phyloP scores from a whole-genome alignment of 1,284 basidiomycete genomes.

The Irpex sp. region DNA sequence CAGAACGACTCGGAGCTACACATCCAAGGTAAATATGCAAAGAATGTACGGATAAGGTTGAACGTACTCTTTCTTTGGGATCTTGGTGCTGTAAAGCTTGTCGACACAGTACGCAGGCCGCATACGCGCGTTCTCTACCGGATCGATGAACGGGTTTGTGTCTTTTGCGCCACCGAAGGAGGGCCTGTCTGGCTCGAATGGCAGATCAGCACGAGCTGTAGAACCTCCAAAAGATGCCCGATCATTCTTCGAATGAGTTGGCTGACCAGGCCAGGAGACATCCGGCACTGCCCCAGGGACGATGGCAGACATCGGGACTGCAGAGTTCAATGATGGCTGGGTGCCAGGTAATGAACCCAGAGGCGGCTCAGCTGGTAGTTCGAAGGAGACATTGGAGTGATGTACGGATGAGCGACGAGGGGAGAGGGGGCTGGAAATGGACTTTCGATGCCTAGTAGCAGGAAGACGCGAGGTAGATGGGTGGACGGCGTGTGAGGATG shows the following conservation, averaged over 20 bases:
- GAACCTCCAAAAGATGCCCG: slow-evolving; percentile 34
- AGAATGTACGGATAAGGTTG: slow-evolving; percentile 5
- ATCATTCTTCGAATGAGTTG: slow-evolving; percentile 12
- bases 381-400: background rate
- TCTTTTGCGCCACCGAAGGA: background rate
- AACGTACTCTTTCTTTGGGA: slow-evolving; percentile 51
- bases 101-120: slow-evolving; percentile 69
- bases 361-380: background rate
- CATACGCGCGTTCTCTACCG: slow-evolving; percentile 48
- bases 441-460: slow-evolving; percentile 16
- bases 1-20: slow-evolving; percentile 36
- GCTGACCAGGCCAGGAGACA: slow-evolving; percentile 16
- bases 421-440: slow-evolving; percentile 20
- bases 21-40: slow-evolving; percentile 2
- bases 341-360: slow-evolving; percentile 19
- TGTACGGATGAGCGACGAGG: slow-evolving; percentile 3
- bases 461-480: slow-evolving; percentile 8
- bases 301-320: slow-evolving; percentile 50
- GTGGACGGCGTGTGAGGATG: slow-evolving; percentile 28
- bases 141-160: slow-evolving; percentile 4
- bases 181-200: slow-evolving; percentile 21
- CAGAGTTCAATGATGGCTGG: slow-evolving; percentile 36
- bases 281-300: slow-evolving; percentile 24
- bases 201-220: slow-evolving; percentile 39
- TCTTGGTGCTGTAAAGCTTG: slow-evolving; percentile 48